These are phyloP conservation scores for Acacia crassicarpa DNA, from an alignment of 306 rosid genomes.

Conservation along the genomic window DNA sequence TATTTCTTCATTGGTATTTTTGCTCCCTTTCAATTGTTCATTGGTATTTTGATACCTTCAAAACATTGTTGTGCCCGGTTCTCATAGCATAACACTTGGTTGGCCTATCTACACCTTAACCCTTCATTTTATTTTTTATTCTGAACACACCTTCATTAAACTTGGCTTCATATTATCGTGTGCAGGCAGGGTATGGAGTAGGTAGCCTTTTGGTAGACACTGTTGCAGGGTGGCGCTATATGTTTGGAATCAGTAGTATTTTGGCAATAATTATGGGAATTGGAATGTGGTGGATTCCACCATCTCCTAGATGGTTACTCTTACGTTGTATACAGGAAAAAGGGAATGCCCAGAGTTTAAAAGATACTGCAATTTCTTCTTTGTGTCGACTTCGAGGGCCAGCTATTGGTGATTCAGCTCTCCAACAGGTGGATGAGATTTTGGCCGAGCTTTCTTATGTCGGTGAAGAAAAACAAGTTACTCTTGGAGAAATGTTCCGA, in stretches of 20 bases:
- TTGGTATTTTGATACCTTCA: too few relatives aligned
- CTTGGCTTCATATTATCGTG: slow-evolving; percentile 26
- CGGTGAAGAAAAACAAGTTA: slow-evolving; percentile 69
- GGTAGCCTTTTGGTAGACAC: slow-evolving; percentile 82
- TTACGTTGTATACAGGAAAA: slow-evolving; percentile 75
- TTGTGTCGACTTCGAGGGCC: slow-evolving; percentile 69
- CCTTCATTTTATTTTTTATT: neutral
- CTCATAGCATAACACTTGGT: too few relatives aligned
- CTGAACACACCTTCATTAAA: slow-evolving; percentile 11
- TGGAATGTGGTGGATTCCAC: slow-evolving; percentile 93
- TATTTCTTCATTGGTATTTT: too few relatives aligned
- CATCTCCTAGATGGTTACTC: slow-evolving; percentile 95
- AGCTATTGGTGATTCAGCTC: slow-evolving; percentile 53
- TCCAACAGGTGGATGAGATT: slow-evolving; percentile 78
- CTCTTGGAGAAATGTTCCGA: slow-evolving; percentile 65
- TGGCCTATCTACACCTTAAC: too few relatives aligned
- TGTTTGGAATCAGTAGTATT: slow-evolving; percentile 68
- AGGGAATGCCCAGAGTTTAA: slow-evolving; percentile 57
- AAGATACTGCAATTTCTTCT: slow-evolving; percentile 50
- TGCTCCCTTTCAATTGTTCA: too few relatives aligned
- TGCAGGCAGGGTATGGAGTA: slow-evolving; percentile 80
- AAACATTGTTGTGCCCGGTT: too few relatives aligned
- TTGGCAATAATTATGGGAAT: slow-evolving; percentile 79
- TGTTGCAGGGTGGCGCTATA: slow-evolving; percentile 91
- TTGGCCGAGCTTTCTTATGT: slow-evolving; percentile 69